A percentile compares a stretch with the other conserved stretches of the same genome.
phyloP scores from a whole-genome alignment of 2,329 filamentous ascomycete species.

The Kalaharituber pfeilii region DNA sequence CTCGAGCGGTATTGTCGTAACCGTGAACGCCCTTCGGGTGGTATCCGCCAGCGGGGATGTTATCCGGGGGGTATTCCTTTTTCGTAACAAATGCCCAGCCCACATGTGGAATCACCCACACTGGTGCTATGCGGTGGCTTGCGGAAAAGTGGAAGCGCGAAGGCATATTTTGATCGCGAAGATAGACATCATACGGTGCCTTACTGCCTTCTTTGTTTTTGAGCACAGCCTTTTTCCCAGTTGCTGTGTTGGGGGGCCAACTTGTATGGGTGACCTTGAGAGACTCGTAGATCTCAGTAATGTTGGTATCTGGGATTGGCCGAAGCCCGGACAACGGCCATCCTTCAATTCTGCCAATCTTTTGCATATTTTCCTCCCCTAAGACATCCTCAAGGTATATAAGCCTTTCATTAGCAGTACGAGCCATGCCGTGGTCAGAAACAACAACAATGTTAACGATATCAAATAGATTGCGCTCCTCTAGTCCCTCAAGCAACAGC shows the following conservation, averaged over 20 bases:
- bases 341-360: conserved; percentile 73
- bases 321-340: conserved; percentile 87
- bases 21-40: conserved; percentile 75
- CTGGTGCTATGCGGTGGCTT: conserved; percentile 75
- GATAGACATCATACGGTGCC: conserved; percentile 68
- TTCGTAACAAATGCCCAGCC: conserved; percentile 83
- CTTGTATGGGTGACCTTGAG: conserved; percentile 24
- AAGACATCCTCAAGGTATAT: conserved; percentile 82
- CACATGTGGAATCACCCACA: conserved; percentile 85
- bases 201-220: conserved; percentile 38
- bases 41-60: conserved; percentile 44
- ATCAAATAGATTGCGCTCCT: conserved; percentile 63
- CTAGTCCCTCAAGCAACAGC: conserved; percentile 54
- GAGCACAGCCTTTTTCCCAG: neutral
- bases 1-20: conserved; percentile 82
- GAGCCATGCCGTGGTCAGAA: conserved; percentile 96
- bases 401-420: conserved; percentile 61
- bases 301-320: conserved; percentile 44
- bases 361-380: conserved; percentile 38
- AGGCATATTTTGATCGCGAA: conserved; percentile 76
- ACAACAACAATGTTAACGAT: conserved; percentile 94
- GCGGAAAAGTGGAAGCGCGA: conserved; percentile 77
- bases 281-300: conserved; percentile 49
- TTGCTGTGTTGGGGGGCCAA: neutral
- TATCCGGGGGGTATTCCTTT: conserved; percentile 56